Percentiles rank a stretch among this genome's conserved stretches.
These are phyloP conservation scores for Leccinum angustisporum DNA, from an alignment of 1,284 basidiomycete genomes.

Conservation along the genomic window DNA sequence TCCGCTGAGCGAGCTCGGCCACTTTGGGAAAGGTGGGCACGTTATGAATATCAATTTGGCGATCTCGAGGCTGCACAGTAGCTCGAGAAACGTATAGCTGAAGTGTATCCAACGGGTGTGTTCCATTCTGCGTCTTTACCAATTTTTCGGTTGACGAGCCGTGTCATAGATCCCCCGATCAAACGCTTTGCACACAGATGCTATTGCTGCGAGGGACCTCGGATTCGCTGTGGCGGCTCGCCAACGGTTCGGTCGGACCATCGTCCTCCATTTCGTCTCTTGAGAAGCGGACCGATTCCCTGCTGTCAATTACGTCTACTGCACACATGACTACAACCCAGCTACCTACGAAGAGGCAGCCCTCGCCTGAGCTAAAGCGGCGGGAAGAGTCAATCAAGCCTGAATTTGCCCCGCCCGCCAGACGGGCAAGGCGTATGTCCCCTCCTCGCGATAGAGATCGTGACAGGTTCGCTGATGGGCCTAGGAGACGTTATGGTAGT, in stretches of 20 bases:
- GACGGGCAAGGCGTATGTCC: slow-evolving; percentile 54
- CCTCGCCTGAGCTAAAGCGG: slow-evolving; percentile 41
- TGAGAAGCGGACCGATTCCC: slow-evolving; percentile 48
- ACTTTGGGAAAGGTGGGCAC: slow-evolving; percentile 94
- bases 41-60: slow-evolving; percentile 94
- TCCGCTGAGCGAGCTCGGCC: slow-evolving; percentile 78
- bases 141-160: neutral
- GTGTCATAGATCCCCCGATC: slow-evolving; percentile 72
- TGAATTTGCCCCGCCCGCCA: slow-evolving; percentile 48
- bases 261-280: slow-evolving; percentile 35
- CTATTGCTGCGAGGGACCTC: slow-evolving; percentile 86
- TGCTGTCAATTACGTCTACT: slow-evolving; percentile 39
- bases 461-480: slow-evolving; percentile 45
- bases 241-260: slow-evolving; percentile 32
- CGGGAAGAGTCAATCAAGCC: slow-evolving; percentile 42
- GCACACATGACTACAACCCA: slow-evolving; percentile 30
- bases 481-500: slow-evolving; percentile 46
- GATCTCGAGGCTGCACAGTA: slow-evolving; percentile 89
- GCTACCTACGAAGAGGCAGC: slow-evolving; percentile 23
- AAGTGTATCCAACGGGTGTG: slow-evolving; percentile 79
- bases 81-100: slow-evolving; percentile 85
- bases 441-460: slow-evolving; percentile 53
- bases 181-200: slow-evolving; percentile 93
- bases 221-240: slow-evolving; percentile 64
- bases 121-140: neutral